Conservation (phyloP, 106 monocot genomes). For the Hemerocallis citrina region DNA sequence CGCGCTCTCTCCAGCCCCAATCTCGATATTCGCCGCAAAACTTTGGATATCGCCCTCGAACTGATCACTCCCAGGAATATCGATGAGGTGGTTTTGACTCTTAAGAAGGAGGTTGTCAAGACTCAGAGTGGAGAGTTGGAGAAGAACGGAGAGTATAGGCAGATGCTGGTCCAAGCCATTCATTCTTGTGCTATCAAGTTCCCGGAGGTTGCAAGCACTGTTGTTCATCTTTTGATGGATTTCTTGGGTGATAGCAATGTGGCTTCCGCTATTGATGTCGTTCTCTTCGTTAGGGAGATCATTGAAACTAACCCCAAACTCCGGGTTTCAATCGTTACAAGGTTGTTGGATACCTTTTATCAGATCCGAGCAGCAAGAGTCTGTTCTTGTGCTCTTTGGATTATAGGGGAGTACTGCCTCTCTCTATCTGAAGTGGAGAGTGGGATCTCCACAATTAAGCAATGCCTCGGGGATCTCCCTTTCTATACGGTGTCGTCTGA, state of each 20-base stretch:
- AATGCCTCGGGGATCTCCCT: conserved; percentile 87
- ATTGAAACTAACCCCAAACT: conserved; percentile 87
- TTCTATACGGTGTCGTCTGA: conserved; percentile 44
- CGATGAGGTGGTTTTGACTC: conserved; percentile 77
- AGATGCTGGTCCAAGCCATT: conserved; percentile 91
- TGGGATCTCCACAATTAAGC: conserved; percentile 78
- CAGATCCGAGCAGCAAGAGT: conserved; percentile 83
- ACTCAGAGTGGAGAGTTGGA: conserved; percentile 83
- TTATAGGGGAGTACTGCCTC: conserved; percentile 82
- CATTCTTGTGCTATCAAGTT: conserved; percentile 86
- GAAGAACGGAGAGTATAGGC: conserved; percentile 80
- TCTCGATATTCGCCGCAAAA: conserved; percentile 72
- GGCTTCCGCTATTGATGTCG: conserved; percentile 81
- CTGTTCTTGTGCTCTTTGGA: conserved; percentile 88
- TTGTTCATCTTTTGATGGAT: conserved; percentile 87
- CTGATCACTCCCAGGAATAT: conserved; percentile 74
- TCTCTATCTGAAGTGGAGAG: conserved; percentile 79
- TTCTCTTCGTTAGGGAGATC: conserved; percentile 78
- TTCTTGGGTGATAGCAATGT: conserved; percentile 87
- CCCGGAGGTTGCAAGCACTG: conserved; percentile 86
- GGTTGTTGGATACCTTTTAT: conserved; percentile 79
- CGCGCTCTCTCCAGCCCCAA: conserved; percentile 78
- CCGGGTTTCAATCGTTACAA: conserved; percentile 77
- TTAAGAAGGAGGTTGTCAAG: conserved; percentile 91
- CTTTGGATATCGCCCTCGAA: conserved; percentile 72